Evolutionary conservation across 2,329 filamentous ascomycete species (phyloP).

Genomic region (Penicillium fuscoglaucum): DNA sequence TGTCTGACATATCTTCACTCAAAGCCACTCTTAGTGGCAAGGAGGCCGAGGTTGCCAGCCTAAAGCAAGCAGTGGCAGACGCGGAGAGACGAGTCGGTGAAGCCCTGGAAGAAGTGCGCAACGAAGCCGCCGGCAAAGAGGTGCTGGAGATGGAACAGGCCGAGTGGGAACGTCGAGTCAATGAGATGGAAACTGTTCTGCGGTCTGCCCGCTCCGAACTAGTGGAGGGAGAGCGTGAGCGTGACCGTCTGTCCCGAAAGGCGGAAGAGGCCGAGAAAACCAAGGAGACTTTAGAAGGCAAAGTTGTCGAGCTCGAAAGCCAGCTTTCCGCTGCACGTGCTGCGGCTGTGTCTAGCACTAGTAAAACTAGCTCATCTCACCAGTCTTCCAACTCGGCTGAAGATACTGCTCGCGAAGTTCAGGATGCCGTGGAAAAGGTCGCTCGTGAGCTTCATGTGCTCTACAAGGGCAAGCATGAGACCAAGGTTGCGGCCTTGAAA

Average conservation of each 20-base stretch:
- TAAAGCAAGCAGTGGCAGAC: conserved; percentile 84
- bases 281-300: conserved; percentile 47
- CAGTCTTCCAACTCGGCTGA: conserved; percentile 44
- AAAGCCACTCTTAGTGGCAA: conserved; percentile 89
- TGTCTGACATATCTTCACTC: conserved; percentile 92
- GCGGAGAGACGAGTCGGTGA: conserved; percentile 90
- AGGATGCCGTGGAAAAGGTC: conserved; percentile 83
- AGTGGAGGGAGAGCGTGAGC: conserved; percentile 72
- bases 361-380: conserved; percentile 32
- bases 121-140: conserved; percentile 70
- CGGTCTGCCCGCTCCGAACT: conserved; percentile 81
- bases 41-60: conserved; percentile 83
- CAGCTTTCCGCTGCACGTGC: conserved; percentile 47
- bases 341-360: conserved; percentile 26
- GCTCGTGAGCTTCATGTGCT: conserved; percentile 88
- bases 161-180: conserved; percentile 79
- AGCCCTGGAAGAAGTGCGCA: conserved; percentile 77
- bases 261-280: conserved; percentile 72
- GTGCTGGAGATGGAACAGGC: conserved; percentile 72
- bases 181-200: conserved; percentile 81
- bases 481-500: conserved; percentile 87
- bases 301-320: conserved; percentile 48
- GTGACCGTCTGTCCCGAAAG: conserved; percentile 73
- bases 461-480: conserved; percentile 97
- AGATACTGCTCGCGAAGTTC: conserved; percentile 66